Conservation (phyloP, 164 flowering plant species). For the Vitis rotundifolia region DNA sequence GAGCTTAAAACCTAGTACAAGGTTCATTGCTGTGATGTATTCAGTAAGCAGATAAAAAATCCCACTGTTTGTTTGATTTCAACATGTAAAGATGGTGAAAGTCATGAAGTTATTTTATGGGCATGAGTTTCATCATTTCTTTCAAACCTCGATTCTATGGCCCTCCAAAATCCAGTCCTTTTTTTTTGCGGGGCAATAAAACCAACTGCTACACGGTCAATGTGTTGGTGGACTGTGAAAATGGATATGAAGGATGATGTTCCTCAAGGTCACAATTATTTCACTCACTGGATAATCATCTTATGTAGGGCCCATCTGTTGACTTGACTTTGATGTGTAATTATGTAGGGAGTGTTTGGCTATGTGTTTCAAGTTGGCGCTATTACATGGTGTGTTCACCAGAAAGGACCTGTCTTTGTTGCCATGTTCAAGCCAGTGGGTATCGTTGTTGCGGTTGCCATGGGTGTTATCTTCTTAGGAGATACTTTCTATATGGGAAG, state of each 20-base stretch:
- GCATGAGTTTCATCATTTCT: not conserved
- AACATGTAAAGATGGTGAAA: not conserved
- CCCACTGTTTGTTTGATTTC: not conserved
- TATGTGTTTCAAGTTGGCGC: slow-evolving; percentile 47
- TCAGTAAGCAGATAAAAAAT: slow-evolving; percentile 35
- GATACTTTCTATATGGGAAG: slow-evolving; percentile 61
- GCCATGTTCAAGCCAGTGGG: slow-evolving; percentile 61
- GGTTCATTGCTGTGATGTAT: slow-evolving; percentile 44
- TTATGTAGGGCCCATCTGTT: not conserved
- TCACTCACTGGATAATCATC: not conserved
- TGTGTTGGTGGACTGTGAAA: not conserved
- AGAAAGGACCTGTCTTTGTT: slow-evolving; percentile 59
- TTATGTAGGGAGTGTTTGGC: slow-evolving; percentile 45
- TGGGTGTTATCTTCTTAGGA: slow-evolving; percentile 38
- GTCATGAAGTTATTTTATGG: not conserved
- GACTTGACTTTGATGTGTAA: not conserved
- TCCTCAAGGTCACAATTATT: not conserved
- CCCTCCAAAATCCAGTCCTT: not conserved
- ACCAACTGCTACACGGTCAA: not conserved
- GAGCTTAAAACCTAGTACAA: slow-evolving; percentile 37
- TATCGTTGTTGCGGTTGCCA: slow-evolving; percentile 35
- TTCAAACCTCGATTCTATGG: not conserved
- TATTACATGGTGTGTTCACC: slow-evolving; percentile 50
- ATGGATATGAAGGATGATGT: not conserved
- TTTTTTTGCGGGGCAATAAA: not conserved